Conservation (phyloP, 2,329 filamentous ascomycete genomes). For the Stenocarpella maydis region DNA sequence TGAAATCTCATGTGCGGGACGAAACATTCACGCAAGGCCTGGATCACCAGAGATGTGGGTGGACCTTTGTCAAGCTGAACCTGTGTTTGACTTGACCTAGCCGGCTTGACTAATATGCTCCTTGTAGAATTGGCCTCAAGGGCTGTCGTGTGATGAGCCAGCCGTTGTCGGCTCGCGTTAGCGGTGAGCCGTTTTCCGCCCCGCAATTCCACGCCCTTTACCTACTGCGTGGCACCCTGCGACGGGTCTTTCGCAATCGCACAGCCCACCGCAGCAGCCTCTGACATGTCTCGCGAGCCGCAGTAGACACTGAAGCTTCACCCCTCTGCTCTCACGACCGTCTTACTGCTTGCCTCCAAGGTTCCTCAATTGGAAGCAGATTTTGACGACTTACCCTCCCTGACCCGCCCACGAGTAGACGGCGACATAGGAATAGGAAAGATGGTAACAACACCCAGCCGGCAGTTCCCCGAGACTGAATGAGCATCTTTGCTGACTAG, state of each 20-base stretch:
- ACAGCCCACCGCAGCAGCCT: not conserved
- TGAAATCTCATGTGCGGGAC: not conserved
- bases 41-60: not conserved
- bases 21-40: not conserved
- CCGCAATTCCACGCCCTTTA: slow-evolving; percentile 11
- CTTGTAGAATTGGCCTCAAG: not conserved
- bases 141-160: slow-evolving; percentile 2
- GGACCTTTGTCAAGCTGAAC: not conserved
- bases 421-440: not conserved
- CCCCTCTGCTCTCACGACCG: not conserved
- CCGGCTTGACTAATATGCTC: not conserved
- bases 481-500: not conserved
- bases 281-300: not conserved
- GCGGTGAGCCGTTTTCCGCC: slow-evolving; percentile 22
- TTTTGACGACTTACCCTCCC: not conserved
- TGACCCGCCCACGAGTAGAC: not conserved
- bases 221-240: slow-evolving; percentile 11
- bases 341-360: not conserved
- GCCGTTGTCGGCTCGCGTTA: not conserved
- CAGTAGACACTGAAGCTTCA: not conserved
- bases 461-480: not conserved
- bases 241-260: not conserved
- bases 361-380: not conserved
- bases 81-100: not conserved
- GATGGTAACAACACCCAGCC: not conserved